These are phyloP conservation scores for Microdochium trichocladiopsis DNA, from an alignment of 2,329 filamentous ascomycete species.

Conservation along the genomic window DNA sequence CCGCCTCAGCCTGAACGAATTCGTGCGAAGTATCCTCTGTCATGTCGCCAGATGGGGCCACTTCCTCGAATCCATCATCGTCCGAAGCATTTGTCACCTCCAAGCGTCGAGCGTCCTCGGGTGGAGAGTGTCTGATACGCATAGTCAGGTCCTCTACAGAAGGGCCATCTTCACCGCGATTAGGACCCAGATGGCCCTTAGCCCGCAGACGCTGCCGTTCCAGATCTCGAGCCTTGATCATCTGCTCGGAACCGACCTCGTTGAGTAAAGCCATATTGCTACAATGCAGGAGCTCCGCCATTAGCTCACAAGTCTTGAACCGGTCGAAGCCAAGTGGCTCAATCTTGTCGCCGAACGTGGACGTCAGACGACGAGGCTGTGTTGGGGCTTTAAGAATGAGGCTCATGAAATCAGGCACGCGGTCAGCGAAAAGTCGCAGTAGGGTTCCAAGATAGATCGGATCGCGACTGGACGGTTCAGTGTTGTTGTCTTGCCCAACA, in stretches of 20 bases:
- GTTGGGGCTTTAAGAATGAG: conserved; percentile 74
- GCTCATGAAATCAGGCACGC: conserved; percentile 90
- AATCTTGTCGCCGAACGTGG: conserved; percentile 85
- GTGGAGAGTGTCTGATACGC: conserved; percentile 40
- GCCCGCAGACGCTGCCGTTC: conserved; percentile 74
- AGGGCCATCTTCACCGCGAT: conserved; percentile 30
- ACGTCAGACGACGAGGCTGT: conserved; percentile 68
- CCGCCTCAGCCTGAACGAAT: conserved; percentile 54
- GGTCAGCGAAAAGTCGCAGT: conserved; percentile 79
- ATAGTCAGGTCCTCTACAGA: conserved; percentile 58
- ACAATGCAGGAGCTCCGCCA: conserved; percentile 95
- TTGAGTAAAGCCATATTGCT: conserved; percentile 98
- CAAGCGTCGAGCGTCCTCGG: conserved; percentile 58
- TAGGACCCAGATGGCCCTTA: conserved; percentile 64
- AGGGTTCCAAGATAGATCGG: conserved; percentile 94
- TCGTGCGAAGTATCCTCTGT: conserved; percentile 67
- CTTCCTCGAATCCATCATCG: conserved; percentile 91
- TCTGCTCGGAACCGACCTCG: conserved; percentile 80
- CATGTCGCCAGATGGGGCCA: conserved; percentile 62
- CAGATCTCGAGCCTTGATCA: conserved; percentile 71
- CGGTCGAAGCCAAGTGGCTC: conserved; percentile 94
- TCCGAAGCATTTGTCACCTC: conserved; percentile 79
- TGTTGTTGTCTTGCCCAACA: conserved; percentile 71
- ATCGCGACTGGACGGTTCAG: conserved; percentile 75
- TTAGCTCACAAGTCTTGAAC: conserved; percentile 98